Conservation (phyloP, 306 rosid species). For the Gastrolobium bilobum region DNA sequence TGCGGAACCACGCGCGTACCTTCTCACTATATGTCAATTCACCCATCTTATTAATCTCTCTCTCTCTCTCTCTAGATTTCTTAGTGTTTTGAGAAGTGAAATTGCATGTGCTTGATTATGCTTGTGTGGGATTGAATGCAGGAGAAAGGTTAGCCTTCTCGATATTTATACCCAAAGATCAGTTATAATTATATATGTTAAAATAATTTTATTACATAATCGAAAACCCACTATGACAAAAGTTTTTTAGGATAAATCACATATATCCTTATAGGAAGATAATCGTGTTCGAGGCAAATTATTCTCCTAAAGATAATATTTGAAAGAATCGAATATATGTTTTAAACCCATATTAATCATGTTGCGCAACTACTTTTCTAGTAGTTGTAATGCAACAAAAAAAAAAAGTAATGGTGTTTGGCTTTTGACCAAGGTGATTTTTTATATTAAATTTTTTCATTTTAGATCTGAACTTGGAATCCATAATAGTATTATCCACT, state of each 20-base stretch:
- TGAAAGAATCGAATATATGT: too few species aligned
- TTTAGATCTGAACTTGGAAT: not conserved
- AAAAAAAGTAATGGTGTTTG: not conserved
- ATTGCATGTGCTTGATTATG: not conserved
- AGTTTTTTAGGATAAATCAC: too few species aligned
- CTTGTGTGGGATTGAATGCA: conserved; percentile 36
- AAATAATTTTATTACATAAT: not conserved
- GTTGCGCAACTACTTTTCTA: not conserved
- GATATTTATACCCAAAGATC: conserved; percentile 44
- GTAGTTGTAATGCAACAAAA: not conserved
- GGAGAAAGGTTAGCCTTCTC: conserved; percentile 9
- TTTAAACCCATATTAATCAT: too few species aligned
- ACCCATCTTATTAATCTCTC: not conserved
- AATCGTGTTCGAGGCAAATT: too few species aligned
- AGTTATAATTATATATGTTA: not conserved
- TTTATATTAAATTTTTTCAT: not conserved
- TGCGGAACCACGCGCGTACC: conserved; percentile 8
- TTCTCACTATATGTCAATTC: conserved; percentile 36
- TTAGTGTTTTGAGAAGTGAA: not conserved
- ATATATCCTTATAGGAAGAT: too few species aligned
- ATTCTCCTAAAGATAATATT: not conserved
- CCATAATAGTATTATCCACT: conserved; percentile 10
- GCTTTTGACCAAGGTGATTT: not conserved
- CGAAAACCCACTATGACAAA: conserved; percentile 45
- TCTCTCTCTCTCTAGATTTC: conserved; percentile 10